These are phyloP conservation scores for Aegilops bicornis DNA, from an alignment of 176 grass and related monocot species.

Conservation along the genomic window DNA sequence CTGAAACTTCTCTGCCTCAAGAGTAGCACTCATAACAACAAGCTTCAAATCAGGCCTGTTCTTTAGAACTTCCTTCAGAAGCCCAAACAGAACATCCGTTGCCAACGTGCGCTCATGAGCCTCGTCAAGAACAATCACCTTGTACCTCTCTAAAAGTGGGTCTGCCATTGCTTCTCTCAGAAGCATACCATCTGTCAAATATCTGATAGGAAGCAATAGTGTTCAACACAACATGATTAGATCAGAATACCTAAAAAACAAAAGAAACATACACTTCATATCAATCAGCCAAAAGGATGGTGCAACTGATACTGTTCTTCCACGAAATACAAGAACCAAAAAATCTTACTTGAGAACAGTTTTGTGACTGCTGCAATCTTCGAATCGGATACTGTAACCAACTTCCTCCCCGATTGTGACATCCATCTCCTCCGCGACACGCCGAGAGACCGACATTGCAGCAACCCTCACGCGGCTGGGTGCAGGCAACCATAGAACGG, in stretches of 20 bases:
- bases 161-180: conserved; percentile 99
- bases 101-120: conserved; percentile 92
- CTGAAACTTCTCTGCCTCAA: conserved; percentile 95
- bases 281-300: conserved; percentile 52
- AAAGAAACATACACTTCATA: conserved; percentile 46
- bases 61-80: conserved; percentile 87
- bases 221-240: conserved; percentile 66
- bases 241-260: conserved; percentile 68
- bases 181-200: conserved; percentile 99
- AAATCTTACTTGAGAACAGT: conserved; percentile 92
- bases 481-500: conserved; percentile 85
- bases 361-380: conserved; percentile 98
- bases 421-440: conserved; percentile 99
- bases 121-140: conserved; percentile 96
- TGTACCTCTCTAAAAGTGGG: conserved; percentile 94
- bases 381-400: conserved; percentile 96
- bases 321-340: conserved; percentile 22
- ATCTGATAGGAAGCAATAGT: conserved; percentile 97
- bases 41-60: conserved; percentile 89
- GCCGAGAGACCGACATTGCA: conserved; percentile 92
- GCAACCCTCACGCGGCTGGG: conserved; percentile 85
- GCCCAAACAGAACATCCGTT: conserved; percentile 95
- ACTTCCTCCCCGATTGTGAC: conserved; percentile 96
- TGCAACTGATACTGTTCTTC: conserved; percentile 35
- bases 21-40: conserved; percentile 95